phyloP scores from a whole-genome alignment of 805 yeast genomes.

The Candida nitratophila region DNA sequence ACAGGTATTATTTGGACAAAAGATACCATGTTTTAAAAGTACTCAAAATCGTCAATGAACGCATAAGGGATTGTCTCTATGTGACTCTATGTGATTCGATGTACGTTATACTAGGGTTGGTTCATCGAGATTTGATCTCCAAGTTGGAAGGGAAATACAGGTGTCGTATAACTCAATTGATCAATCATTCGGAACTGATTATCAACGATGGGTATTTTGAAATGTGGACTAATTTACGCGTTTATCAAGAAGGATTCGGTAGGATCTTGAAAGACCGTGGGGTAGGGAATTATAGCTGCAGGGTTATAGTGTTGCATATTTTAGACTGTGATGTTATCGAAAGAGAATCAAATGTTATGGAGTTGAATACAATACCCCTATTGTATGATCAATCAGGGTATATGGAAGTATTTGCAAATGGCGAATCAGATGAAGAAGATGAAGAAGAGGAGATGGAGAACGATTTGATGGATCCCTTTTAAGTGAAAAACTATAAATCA shows the following conservation, averaged over 20 bases:
- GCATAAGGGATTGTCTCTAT: not conserved
- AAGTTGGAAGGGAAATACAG: constrained; percentile 25
- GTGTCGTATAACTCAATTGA: constrained; percentile 29
- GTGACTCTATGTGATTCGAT: constrained; percentile 5
- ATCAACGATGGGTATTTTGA: constrained; percentile 23
- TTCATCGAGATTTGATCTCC: constrained; percentile 8
- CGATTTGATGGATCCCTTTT: not conserved
- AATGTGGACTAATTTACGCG: constrained; percentile 15
- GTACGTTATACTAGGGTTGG: constrained; percentile 7
- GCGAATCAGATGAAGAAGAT: not conserved
- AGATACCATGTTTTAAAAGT: not conserved
- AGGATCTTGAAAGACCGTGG: not conserved
- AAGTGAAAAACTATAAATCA: not conserved
- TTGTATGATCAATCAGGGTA: not conserved
- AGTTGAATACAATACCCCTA: not conserved
- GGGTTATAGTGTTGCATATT: constrained; percentile 2
- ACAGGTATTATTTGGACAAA: not conserved
- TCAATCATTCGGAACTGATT: constrained; percentile 21
- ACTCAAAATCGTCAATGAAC: not conserved
- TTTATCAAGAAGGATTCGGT: constrained; percentile 6
- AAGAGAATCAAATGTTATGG: not conserved
- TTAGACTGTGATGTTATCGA: constrained; percentile 1
- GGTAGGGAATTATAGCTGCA: constrained; percentile 1
- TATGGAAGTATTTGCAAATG: not conserved
- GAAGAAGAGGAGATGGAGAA: not conserved